Conservation (phyloP, 2,329 filamentous ascomycete species). For the Corinectria fuckeliana region DNA sequence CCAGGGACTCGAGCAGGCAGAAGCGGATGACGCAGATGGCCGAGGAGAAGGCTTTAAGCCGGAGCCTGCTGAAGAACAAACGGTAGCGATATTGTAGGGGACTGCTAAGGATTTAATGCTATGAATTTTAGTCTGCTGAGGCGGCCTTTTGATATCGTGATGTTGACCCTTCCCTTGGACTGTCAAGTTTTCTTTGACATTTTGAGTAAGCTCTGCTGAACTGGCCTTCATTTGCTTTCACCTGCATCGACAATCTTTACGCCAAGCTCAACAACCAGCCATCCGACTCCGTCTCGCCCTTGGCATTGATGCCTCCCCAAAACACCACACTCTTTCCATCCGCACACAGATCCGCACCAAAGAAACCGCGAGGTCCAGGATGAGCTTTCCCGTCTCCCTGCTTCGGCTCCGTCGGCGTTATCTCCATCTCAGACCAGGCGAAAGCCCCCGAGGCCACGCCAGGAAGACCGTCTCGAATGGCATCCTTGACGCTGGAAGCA, state of each 20-base stretch:
- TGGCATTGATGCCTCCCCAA: slow-evolving; percentile 32
- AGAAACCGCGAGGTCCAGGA: slow-evolving; percentile 27
- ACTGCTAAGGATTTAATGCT: no score
- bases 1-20: neutral
- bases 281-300: slow-evolving; percentile 30
- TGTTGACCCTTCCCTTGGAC: no score
- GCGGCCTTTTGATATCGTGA: no score
- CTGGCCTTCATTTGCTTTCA: no score
- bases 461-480: slow-evolving; percentile 18
- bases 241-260: no score
- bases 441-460: slow-evolving; percentile 23
- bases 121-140: no score
- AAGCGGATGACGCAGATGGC: neutral
- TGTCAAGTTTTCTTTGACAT: no score
- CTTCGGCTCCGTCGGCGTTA: slow-evolving; percentile 25
- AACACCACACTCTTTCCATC: slow-evolving; percentile 22
- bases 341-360: slow-evolving; percentile 25
- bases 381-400: slow-evolving; percentile 28
- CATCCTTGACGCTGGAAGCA: slow-evolving; percentile 23
- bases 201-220: no score
- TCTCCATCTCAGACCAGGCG: slow-evolving; percentile 30
- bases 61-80: no score
- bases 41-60: no score
- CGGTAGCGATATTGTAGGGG: no score
- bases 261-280: slow-evolving; percentile 24